Evolutionary conservation across 768 basidiomycete genomes (phyloP).

Genomic region (Lactarius vividus): DNA sequence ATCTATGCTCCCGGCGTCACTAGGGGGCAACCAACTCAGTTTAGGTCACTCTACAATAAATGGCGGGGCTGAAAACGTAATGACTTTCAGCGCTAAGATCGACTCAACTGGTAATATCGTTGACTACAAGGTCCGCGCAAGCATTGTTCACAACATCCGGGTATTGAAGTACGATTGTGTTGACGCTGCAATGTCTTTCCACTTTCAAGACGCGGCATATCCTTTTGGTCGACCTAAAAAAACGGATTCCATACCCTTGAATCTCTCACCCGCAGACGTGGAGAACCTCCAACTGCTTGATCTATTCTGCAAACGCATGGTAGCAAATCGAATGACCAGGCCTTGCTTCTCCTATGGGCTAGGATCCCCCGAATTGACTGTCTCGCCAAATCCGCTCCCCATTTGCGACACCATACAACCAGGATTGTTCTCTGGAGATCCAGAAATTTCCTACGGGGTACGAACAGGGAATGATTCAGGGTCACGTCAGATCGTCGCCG

Average conservation of each 20-base stretch:
- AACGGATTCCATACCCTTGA: constrained; percentile 8
- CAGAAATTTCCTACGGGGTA: constrained; percentile 47
- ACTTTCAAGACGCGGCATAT: constrained; percentile 28
- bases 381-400: constrained; percentile 31
- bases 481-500: constrained; percentile 60
- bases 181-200: constrained; percentile 47
- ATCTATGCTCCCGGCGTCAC: constrained; percentile 68
- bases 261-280: constrained; percentile 15
- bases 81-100: constrained; percentile 81
- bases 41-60: constrained; percentile 39
- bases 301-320: constrained; percentile 26
- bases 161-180: constrained; percentile 65
- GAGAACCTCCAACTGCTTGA: constrained; percentile 36
- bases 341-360: constrained; percentile 3
- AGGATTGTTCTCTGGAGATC: constrained; percentile 48
- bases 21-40: constrained; percentile 52
- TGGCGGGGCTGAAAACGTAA: constrained; percentile 49
- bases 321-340: constrained; percentile 4
- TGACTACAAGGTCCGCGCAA: constrained; percentile 69
- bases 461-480: constrained; percentile 36
- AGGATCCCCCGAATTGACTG: constrained; percentile 24
- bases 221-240: constrained; percentile 44
- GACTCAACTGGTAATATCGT: constrained; percentile 58
- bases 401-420: constrained; percentile 18
- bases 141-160: constrained; percentile 67